These are phyloP conservation scores for Podospora sp. DNA, from an alignment of 495 filamentous ascomycete genomes.

Conservation along the genomic window DNA sequence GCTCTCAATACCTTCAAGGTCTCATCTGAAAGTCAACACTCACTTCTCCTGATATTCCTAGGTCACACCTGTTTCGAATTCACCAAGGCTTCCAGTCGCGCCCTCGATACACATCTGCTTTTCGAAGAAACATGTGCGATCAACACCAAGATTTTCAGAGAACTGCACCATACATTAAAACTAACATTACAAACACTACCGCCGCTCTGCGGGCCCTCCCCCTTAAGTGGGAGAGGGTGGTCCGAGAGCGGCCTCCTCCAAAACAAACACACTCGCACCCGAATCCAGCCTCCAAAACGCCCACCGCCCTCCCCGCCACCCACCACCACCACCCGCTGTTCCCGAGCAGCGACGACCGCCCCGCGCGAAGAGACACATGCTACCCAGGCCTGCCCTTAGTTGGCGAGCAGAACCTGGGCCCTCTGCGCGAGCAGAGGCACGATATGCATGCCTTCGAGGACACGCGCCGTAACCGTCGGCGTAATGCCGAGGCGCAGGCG, in stretches of 20 bases:
- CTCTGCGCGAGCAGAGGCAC: constrained; percentile 29
- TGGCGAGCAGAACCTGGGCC: constrained; percentile 33
- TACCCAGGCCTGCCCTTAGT: not conserved
- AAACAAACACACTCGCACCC: not conserved
- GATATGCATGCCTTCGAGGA: constrained; percentile 32
- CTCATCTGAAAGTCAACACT: too few species aligned
- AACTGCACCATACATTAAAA: not conserved
- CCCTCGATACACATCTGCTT: not conserved
- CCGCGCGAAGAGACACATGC: not conserved
- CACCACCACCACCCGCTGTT: not conserved
- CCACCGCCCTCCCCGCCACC: too few species aligned
- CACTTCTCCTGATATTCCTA: too few species aligned
- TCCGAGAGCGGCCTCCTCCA: not conserved
- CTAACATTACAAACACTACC: not conserved
- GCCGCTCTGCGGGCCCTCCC: too few species aligned
- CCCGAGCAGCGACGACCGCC: not conserved
- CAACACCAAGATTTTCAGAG: not conserved
- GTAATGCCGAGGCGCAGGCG: constrained; percentile 42
- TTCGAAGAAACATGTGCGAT: not conserved
- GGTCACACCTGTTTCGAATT: too few species aligned
- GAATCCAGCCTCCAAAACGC: too few species aligned
- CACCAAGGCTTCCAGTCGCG: not conserved
- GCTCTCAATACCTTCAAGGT: too few species aligned
- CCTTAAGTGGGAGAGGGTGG: too few species aligned
- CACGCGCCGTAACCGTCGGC: constrained; percentile 36